A percentile compares a stretch with the other conserved stretches of the same genome.
Evolutionary conservation across 1,139 yeast genomes (phyloP).

Genomic region (Insectozyma bohioensis): DNA sequence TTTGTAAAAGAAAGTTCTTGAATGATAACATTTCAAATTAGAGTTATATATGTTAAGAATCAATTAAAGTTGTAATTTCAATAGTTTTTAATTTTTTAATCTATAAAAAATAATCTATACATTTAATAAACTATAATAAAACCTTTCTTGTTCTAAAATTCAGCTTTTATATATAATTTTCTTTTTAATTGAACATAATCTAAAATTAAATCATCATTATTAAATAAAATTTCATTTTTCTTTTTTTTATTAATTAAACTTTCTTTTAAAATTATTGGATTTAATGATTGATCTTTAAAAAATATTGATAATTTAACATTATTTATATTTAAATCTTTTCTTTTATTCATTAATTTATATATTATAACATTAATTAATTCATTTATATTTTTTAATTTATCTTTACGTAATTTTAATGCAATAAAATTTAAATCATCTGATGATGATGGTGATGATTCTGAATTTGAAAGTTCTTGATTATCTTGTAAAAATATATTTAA

Average conservation of each 20-base stretch:
- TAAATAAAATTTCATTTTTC: constrained; percentile 5
- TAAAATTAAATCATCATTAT: constrained; percentile 21
- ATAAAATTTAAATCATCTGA: constrained; percentile 8
- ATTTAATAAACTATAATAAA: no score
- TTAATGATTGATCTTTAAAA: constrained; percentile 24
- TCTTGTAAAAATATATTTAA: constrained; percentile 4
- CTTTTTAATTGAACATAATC: constrained; percentile 30
- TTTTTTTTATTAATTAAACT: constrained; percentile 1
- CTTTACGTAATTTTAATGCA: constrained; percentile 27
- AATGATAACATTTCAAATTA: no score
- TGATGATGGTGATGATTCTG: constrained; percentile 2
- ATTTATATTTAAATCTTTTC: constrained; percentile 17
- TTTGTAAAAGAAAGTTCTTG: no score
- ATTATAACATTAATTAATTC: constrained; percentile 28
- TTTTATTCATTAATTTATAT: constrained; percentile 19
- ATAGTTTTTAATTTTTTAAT: no score
- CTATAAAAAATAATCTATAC: no score
- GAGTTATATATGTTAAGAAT: no score
- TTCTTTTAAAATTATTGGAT: constrained; percentile 25
- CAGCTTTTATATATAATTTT: constrained; percentile 25
- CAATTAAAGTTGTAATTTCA: no score
- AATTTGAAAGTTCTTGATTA: constrained; percentile 1
- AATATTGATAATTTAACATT: constrained; percentile 22
- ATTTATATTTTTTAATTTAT: constrained; percentile 22
- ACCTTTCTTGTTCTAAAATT: constrained; percentile 7